Percentiles rank a stretch among this genome's conserved stretches.
Evolutionary conservation across 768 basidiomycete species (phyloP).

Genomic region (Leucocoprinus leucothites): DNA sequence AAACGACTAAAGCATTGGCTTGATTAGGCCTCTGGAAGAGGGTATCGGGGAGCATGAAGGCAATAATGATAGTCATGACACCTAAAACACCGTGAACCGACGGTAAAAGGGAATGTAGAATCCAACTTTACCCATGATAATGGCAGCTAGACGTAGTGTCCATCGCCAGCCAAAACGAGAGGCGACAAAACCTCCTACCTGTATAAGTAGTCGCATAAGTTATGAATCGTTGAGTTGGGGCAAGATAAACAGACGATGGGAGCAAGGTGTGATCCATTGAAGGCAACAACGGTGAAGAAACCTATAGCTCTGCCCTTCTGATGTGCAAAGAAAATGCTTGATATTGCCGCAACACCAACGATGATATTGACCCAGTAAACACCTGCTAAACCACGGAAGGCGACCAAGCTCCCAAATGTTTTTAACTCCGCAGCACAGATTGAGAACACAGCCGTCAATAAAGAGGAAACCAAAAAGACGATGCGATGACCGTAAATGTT

Average conservation of each 20-base stretch:
- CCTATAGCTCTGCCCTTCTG: conserved; percentile 41
- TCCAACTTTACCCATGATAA: conserved; percentile 30
- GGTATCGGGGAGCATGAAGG: conserved; percentile 6
- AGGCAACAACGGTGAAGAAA: conserved; percentile 34
- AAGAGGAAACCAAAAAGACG: conserved; percentile 27
- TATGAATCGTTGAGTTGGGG: neutral
- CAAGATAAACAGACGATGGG: conserved; percentile 28
- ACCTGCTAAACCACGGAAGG: conserved; percentile 25
- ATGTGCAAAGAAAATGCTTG: conserved; percentile 31
- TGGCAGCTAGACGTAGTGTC: conserved; percentile 41
- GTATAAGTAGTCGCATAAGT: neutral
- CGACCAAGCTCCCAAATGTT: conserved; percentile 27
- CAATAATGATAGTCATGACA: conserved; percentile 21
- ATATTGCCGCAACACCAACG: conserved; percentile 36
- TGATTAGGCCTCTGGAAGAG: conserved; percentile 1
- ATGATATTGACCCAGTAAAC: conserved; percentile 28
- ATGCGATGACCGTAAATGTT: conserved; percentile 3
- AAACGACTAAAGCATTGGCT: neutral
- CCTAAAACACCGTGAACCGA: conserved; percentile 34
- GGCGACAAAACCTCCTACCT: conserved; percentile 36
- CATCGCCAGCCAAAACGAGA: conserved; percentile 34
- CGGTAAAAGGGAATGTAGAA: conserved; percentile 28
- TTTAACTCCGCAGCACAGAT: conserved; percentile 28
- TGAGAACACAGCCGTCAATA: conserved; percentile 29
- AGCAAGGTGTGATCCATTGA: conserved; percentile 36